A percentile compares a stretch with the other conserved stretches of the same genome.
Evolutionary conservation across 2,329 filamentous ascomycete genomes (phyloP).

Genomic region (Coniella lustricola): DNA sequence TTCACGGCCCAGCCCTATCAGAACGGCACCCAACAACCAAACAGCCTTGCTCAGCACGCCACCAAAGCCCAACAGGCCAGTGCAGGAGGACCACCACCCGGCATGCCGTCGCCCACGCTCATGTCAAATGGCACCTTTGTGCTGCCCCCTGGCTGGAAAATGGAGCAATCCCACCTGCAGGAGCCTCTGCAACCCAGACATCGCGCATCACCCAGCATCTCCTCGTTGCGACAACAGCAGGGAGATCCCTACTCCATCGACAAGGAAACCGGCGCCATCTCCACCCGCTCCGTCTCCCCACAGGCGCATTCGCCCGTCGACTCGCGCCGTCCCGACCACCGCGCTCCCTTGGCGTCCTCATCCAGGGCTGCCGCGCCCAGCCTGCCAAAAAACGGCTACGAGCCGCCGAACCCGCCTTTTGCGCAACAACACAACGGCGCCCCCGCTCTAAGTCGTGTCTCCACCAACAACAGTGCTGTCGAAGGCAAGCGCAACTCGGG

Average conservation of each 20-base stretch:
- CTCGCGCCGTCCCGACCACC: constrained; percentile 16
- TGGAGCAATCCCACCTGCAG: constrained; percentile 47
- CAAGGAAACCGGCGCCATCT: constrained; percentile 41
- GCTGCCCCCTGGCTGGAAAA: constrained; percentile 41
- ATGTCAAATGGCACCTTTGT: constrained; percentile 28
- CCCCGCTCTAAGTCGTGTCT: constrained; percentile 9
- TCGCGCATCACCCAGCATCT: constrained; percentile 26
- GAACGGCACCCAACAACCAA: too few species aligned
- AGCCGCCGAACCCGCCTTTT: constrained; percentile 17
- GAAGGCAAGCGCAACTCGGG: constrained; percentile 33
- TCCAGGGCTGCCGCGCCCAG: constrained; percentile 4
- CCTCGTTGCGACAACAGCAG: constrained; percentile 21
- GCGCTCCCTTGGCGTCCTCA: constrained; percentile 3
- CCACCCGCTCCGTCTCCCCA: constrained; percentile 14
- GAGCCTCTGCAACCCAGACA: constrained; percentile 40
- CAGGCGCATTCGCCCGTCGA: constrained; percentile 16
- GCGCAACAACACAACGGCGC: constrained; percentile 15
- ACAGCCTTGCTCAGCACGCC: too few species aligned
- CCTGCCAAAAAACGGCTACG: constrained; percentile 17
- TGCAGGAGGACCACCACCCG: constrained; percentile 18
- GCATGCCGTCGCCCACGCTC: constrained; percentile 18
- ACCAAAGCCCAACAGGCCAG: not conserved
- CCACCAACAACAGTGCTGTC: constrained; percentile 12
- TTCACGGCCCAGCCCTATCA: too few species aligned
- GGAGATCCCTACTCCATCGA: constrained; percentile 35